Percentiles rank a stretch among this genome's conserved stretches.
Evolutionary conservation across 1,284 basidiomycete genomes (phyloP).

Genomic region (Amylostereum areolatum): DNA sequence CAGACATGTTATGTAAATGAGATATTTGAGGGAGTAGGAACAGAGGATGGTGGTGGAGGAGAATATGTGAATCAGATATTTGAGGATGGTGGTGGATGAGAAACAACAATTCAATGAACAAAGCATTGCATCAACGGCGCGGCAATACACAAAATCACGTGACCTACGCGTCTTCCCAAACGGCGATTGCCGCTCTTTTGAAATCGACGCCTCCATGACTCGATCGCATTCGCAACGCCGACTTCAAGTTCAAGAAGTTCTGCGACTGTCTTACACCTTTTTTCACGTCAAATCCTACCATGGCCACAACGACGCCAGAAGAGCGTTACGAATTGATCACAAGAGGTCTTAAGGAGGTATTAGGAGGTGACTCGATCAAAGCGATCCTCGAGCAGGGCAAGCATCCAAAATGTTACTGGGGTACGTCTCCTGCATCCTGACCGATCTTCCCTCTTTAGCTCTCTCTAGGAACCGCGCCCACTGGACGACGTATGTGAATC

Average conservation of each 20-base stretch:
- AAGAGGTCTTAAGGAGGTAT: conserved; percentile 81
- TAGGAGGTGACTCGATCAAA: conserved; percentile 83
- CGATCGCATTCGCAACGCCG: too few species aligned
- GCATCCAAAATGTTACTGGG: conserved; percentile 85
- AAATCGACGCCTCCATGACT: too few species aligned
- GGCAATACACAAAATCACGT: too few species aligned
- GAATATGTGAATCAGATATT: too few species aligned
- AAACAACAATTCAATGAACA: too few species aligned
- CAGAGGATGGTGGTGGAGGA: background rate
- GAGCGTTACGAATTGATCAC: conserved; percentile 85
- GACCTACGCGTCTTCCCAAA: too few species aligned
- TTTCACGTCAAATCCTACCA: too few species aligned
- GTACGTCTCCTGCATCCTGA: conserved; percentile 36
- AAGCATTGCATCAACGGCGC: too few species aligned
- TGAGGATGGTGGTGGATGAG: too few species aligned
- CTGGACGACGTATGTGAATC: conserved; percentile 77
- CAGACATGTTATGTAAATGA: conserved; percentile 27
- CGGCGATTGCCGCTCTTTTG: too few species aligned
- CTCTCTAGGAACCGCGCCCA: conserved; percentile 79
- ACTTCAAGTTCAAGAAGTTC: too few species aligned
- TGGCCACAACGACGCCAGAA: conserved; percentile 26
- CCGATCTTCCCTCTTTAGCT: background rate
- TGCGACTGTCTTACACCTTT: too few species aligned
- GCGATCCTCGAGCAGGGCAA: conserved; percentile 76
- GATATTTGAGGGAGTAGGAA: conserved; percentile 1